These are phyloP conservation scores for Bertia moriformis DNA, from an alignment of 2,329 filamentous ascomycete species.

Conservation along the genomic window DNA sequence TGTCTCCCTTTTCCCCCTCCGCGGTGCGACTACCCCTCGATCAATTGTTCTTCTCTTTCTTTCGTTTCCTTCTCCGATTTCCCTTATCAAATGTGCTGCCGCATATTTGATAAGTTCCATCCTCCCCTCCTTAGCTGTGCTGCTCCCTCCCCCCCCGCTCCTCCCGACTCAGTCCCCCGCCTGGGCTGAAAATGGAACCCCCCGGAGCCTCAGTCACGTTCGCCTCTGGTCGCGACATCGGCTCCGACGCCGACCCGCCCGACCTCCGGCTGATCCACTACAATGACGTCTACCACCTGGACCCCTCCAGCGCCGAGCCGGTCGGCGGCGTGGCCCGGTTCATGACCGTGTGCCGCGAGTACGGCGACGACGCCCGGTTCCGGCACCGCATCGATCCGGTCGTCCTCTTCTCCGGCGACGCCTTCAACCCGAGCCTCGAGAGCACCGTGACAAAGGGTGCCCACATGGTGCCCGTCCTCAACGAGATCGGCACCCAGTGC, in stretches of 20 bases:
- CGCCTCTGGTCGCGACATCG: background rate
- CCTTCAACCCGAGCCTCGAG: constrained; percentile 81
- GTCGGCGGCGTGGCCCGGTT: constrained; percentile 71
- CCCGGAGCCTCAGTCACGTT: background rate
- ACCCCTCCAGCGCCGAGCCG: constrained; percentile 60
- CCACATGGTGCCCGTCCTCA: constrained; percentile 80
- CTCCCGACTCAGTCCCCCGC: too few relatives aligned
- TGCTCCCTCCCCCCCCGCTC: too few relatives aligned
- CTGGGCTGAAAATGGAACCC: too few relatives aligned
- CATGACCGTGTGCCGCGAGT: constrained; percentile 63
- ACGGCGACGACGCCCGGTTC: constrained; percentile 51
- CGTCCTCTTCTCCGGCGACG: constrained; percentile 81
- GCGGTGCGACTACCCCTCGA: too few relatives aligned
- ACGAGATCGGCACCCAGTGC: constrained; percentile 61
- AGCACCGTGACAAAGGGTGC: constrained; percentile 71
- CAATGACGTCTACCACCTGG: constrained; percentile 89
- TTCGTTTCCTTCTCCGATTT: too few relatives aligned
- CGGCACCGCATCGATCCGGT: constrained; percentile 52
- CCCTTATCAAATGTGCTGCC: too few relatives aligned
- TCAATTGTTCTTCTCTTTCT: too few relatives aligned
- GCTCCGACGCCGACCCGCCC: constrained; percentile 33
- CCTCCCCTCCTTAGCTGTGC: too few relatives aligned
- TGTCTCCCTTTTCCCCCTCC: too few relatives aligned
- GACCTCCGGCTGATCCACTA: constrained; percentile 72
- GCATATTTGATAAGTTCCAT: too few relatives aligned